Evolutionary conservation across 176 grass and related monocot genomes (phyloP), one percentile per base, ranked within the genome.

Genomic region (Oryza glaberrima): DNA sequence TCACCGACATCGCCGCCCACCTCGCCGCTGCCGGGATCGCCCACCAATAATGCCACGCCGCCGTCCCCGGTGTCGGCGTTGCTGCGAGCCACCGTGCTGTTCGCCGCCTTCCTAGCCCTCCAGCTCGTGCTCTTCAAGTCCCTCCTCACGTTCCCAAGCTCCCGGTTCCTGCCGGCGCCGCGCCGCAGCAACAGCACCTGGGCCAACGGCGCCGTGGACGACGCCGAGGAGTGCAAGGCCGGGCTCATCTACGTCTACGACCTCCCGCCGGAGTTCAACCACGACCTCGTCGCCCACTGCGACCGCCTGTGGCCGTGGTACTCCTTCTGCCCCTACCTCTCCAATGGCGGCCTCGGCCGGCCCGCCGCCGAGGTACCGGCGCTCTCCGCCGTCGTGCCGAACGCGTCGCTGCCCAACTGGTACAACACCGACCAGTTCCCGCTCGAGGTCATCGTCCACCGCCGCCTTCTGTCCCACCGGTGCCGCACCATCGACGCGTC

Each of bases 341-440:
- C 91, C 73, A 83, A 89, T 49, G 81, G 80, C 38, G 93, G 91
- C 72, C 81, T 98, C 6, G 96, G 96, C 23, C 66, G 51, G 12
- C 85, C 69, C 3, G 82, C 73, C 41, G 41, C 63, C 76, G 64
- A 68, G 22, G 23, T 90, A 1, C 81, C 78, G 7, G 77, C 69
- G 25, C 84, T 94, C 17, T 76, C 75, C 40, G 3, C 46, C 69
- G 34, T 90, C 9, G 23, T 91, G 6, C 87, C 81, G 13, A 56
- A 69, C 44, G 15, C 16, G 78, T 73, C 92, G 45, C 17, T 92
- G 61, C 67, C 72, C 25, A 86, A 54, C 47, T 98, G 96, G 96
- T 90, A 79, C 84, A 84, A 87, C 80, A 98, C 93, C 23, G 93
- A 98, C 77, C 96, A 98, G 77, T 95, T 98, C 85, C 49, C 81